A percentile compares a stretch with the other conserved stretches of the same genome.
These are phyloP conservation scores for Candida tropicalis DNA, from an alignment of 1,139 yeast species.

Conservation along the genomic window DNA sequence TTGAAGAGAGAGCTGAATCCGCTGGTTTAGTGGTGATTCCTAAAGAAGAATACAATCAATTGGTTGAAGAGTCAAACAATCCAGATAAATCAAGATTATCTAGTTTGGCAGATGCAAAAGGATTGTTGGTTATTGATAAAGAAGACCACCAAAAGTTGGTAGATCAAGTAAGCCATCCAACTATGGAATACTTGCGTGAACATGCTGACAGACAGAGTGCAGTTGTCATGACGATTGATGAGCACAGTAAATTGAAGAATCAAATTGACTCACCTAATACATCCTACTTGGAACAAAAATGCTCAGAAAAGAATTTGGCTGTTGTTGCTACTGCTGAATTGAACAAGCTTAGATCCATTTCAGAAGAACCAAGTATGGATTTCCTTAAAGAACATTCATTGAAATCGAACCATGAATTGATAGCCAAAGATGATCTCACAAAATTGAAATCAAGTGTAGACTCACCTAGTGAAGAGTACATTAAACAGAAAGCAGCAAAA, in stretches of 20 bases:
- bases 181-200: slow-evolving; percentile 22
- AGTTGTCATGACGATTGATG: slow-evolving; percentile 21
- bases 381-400: slow-evolving; percentile 20
- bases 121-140: slow-evolving; percentile 20
- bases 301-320: slow-evolving; percentile 13
- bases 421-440: slow-evolving; percentile 17
- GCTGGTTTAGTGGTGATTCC: slow-evolving; percentile 38
- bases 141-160: slow-evolving; percentile 20
- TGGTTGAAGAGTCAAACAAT: slow-evolving; percentile 24
- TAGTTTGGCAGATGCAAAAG: slow-evolving; percentile 17
- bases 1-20: slow-evolving; percentile 34
- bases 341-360: slow-evolving; percentile 7
- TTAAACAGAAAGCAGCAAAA: slow-evolving; percentile 20
- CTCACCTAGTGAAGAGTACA: slow-evolving; percentile 27
- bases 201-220: slow-evolving; percentile 12
- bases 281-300: slow-evolving; percentile 24
- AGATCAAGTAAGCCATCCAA: slow-evolving; percentile 23
- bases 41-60: slow-evolving; percentile 21
- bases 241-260: slow-evolving; percentile 19
- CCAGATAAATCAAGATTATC: slow-evolving; percentile 27
- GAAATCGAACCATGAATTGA: slow-evolving; percentile 16
- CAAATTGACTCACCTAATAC: slow-evolving; percentile 21
- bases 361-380: slow-evolving; percentile 24
- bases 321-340: slow-evolving; percentile 8
- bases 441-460: slow-evolving; percentile 23